Conservation (phyloP, 148 eudicot genomes). For the Vaccinium myrtillus region DNA sequence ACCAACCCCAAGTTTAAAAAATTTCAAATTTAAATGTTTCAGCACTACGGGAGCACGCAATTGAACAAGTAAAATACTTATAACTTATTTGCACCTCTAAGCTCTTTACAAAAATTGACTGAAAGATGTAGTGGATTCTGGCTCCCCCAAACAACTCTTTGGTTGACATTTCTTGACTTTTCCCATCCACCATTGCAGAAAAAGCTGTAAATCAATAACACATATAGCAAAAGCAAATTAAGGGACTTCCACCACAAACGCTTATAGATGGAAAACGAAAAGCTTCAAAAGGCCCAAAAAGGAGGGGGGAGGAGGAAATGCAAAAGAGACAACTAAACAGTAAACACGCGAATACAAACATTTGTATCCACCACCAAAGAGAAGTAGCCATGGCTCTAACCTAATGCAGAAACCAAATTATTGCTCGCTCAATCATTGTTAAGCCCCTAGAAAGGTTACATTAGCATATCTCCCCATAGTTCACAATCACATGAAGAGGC, state of each 20-base stretch:
- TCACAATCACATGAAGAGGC: background rate
- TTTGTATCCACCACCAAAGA: background rate
- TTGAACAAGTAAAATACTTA: background rate
- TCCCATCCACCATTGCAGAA: constrained; percentile 47
- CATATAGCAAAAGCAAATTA: background rate
- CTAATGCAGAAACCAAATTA: background rate
- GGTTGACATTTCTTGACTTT: constrained; percentile 40
- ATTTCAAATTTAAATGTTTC: background rate
- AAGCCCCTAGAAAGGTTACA: background rate
- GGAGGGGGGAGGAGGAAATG: background rate
- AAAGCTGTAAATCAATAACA: constrained; percentile 28
- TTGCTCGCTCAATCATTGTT: background rate
- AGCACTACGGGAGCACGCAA: background rate
- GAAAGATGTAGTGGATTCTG: constrained; percentile 45
- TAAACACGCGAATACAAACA: background rate
- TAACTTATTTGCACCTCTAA: constrained; percentile 34
- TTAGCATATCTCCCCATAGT: background rate
- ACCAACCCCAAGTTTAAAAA: background rate
- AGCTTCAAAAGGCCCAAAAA: background rate
- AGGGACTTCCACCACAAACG: background rate
- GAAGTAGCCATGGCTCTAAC: background rate
- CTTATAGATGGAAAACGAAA: background rate
- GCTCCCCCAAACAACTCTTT: constrained; percentile 49
- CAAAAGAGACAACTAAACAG: background rate
- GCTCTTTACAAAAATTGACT: constrained; percentile 43